These are phyloP conservation scores for Detonula confervacea DNA, from an alignment of 352 stramenopile species.

Conservation along the genomic window DNA sequence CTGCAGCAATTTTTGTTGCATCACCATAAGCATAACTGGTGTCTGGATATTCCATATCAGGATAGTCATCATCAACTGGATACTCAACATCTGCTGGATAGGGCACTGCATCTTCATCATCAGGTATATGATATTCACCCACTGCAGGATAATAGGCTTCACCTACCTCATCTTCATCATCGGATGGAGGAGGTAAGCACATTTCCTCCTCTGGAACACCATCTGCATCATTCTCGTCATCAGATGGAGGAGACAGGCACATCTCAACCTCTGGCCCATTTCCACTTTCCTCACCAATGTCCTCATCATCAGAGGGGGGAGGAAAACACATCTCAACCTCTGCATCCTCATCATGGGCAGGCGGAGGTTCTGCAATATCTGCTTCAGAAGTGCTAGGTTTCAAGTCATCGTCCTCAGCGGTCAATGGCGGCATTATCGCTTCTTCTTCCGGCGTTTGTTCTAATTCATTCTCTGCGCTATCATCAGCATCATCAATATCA, in stretches of 20 bases:
- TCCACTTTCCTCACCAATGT: no score
- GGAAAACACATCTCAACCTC: no score
- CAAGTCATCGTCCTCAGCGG: conserved; percentile 3
- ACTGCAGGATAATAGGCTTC: conserved; percentile 11
- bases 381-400: conserved; percentile 8
- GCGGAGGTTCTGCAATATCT: conserved; percentile 17
- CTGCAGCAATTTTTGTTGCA: conserved; percentile 23
- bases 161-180: conserved; percentile 7
- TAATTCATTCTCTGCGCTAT: not conserved
- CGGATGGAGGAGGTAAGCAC: conserved; percentile 6
- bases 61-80: conserved; percentile 54
- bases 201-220: conserved; percentile 16
- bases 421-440: not conserved
- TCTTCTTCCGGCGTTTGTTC: conserved; percentile 10
- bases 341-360: conserved; percentile 20
- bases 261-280: conserved; percentile 33
- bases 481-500: conserved; percentile 6
- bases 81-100: conserved; percentile 55
- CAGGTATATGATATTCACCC: conserved; percentile 17
- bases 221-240: conserved; percentile 29
- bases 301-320: no score
- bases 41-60: conserved; percentile 39
- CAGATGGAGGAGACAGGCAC: conserved; percentile 35
- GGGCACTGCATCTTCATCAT: conserved; percentile 22
- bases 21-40: conserved; percentile 36